Conservation (phyloP, 2,329 filamentous ascomycete genomes). For the Xylariales sp. region DNA sequence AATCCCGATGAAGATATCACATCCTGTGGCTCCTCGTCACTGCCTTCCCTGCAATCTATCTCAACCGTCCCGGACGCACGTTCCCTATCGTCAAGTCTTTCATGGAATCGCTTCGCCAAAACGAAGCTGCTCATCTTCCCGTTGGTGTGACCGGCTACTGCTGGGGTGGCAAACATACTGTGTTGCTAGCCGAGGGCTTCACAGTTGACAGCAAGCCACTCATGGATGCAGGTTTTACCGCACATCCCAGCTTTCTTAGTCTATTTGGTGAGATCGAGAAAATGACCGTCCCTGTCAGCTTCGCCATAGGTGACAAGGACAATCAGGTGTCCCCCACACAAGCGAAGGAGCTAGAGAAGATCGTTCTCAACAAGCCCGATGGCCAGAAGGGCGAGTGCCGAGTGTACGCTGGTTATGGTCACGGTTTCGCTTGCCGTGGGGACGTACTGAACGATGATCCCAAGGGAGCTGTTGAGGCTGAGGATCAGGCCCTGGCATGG, state of each 20-base stretch:
- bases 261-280: slow-evolving; percentile 61
- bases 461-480: slow-evolving; percentile 44
- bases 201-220: slow-evolving; percentile 51
- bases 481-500: slow-evolving; percentile 50
- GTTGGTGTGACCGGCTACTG: slow-evolving; percentile 70
- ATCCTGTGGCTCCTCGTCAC: slow-evolving; percentile 42
- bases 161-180: slow-evolving; percentile 69
- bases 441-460: slow-evolving; percentile 42
- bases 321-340: slow-evolving; percentile 51
- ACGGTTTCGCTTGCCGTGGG: slow-evolving; percentile 55
- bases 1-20: slow-evolving; percentile 31
- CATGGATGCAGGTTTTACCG: slow-evolving; percentile 64
- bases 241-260: slow-evolving; percentile 62
- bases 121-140: slow-evolving; percentile 46
- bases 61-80: slow-evolving; percentile 49
- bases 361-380: slow-evolving; percentile 52
- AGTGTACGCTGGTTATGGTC: slow-evolving; percentile 54
- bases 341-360: slow-evolving; percentile 50
- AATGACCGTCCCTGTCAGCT: slow-evolving; percentile 57
- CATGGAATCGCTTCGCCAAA: slow-evolving; percentile 52
- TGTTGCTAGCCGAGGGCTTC: slow-evolving; percentile 58
- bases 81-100: slow-evolving; percentile 53
- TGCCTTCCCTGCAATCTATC: slow-evolving; percentile 50
- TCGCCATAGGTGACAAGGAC: slow-evolving; percentile 61
- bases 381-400: slow-evolving; percentile 52